A percentile compares a stretch with the other conserved stretches of the same genome.
Conservation (phyloP, 2,329 filamentous ascomycete species). For the Xylaria multiplex region DNA sequence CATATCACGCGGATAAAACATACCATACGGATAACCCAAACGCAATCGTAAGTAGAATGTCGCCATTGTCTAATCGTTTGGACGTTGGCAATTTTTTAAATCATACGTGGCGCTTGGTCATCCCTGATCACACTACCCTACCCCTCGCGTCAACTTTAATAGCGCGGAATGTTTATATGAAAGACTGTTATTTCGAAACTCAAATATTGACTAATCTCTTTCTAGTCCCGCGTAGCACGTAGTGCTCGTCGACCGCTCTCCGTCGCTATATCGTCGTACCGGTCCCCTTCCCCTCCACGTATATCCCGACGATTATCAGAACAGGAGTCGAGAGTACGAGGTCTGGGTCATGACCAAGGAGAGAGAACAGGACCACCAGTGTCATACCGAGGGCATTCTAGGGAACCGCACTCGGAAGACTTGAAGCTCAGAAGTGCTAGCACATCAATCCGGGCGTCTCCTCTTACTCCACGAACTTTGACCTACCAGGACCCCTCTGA, state of each 20-base stretch:
- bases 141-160: background rate
- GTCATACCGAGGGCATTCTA: conserved; percentile 55
- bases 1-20: conserved; percentile 47
- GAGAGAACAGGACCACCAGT: conserved; percentile 56
- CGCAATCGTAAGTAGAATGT: conserved; percentile 57
- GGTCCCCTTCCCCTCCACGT: conserved; percentile 61
- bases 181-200: background rate
- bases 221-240: conserved; percentile 60
- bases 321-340: conserved; percentile 58
- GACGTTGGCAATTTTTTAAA: conserved; percentile 2
- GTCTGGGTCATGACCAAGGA: conserved; percentile 54
- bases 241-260: conserved; percentile 65
- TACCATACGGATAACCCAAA: conserved; percentile 51
- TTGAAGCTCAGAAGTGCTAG: conserved; percentile 52
- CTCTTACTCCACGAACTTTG: conserved; percentile 61
- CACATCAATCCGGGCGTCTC: conserved; percentile 55
- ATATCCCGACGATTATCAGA: conserved; percentile 66
- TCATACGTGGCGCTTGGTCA: conserved; percentile 17
- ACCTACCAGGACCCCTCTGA: conserved; percentile 57
- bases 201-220: conserved; percentile 34
- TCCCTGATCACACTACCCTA: background rate
- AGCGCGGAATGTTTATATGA: background rate
- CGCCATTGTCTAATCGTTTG: conserved; percentile 34
- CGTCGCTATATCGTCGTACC: conserved; percentile 57
- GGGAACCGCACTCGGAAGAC: conserved; percentile 56